Conservation (phyloP, 1,139 yeast species). For the Scheffersomyces illinoinensis region DNA sequence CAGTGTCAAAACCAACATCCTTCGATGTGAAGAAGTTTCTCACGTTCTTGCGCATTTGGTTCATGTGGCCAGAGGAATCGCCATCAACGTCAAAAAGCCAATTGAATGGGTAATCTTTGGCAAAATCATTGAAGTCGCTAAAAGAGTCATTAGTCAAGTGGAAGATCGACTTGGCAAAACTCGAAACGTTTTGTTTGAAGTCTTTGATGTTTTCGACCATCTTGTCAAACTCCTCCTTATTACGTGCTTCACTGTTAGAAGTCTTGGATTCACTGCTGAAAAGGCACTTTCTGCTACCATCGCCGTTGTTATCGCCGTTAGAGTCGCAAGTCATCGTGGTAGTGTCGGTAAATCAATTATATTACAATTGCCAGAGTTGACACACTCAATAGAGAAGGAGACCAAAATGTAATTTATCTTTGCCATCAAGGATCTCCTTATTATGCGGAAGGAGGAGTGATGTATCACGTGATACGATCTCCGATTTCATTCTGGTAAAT, state of each 20-base stretch:
- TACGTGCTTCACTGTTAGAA: neutral
- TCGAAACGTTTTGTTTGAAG: conserved; percentile 15
- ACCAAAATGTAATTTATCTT: neutral
- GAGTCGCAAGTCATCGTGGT: neutral
- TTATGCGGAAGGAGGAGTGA: neutral
- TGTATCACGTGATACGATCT: neutral
- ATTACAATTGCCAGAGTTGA: neutral
- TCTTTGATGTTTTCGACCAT: conserved; percentile 19
- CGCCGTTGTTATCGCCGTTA: neutral
- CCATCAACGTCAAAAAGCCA: conserved; percentile 16
- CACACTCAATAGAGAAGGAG: neutral
- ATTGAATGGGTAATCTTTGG: conserved; percentile 18
- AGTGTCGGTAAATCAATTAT: neutral
- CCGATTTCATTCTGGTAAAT: neutral
- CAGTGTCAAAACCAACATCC: conserved; percentile 2
- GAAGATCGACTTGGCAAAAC: conserved; percentile 18
- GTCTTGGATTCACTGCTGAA: neutral
- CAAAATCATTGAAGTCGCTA: conserved; percentile 22
- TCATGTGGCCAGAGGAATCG: conserved; percentile 4
- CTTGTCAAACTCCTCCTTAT: conserved; percentile 17
- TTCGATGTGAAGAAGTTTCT: conserved; percentile 4
- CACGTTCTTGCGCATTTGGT: conserved; percentile 5
- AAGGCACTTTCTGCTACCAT: neutral
- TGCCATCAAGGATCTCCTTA: neutral
- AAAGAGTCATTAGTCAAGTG: conserved; percentile 27